Percentiles rank a stretch among this genome's conserved stretches.
Evolutionary conservation across 2,329 filamentous ascomycete species (phyloP).

Genomic region (Neonectria faginata): DNA sequence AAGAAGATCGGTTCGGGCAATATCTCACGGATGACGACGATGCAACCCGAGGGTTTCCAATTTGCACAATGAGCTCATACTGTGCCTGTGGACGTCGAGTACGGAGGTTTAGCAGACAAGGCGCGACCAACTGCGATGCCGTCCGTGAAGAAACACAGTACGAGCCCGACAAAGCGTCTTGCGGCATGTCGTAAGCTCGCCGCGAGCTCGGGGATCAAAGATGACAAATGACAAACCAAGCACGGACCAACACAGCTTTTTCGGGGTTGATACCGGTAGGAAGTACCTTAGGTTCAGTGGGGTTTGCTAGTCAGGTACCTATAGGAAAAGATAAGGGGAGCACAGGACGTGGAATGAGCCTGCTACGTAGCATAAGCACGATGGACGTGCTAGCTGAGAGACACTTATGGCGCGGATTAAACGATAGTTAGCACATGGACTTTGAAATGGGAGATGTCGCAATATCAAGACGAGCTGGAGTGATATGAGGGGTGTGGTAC

Average conservation of each 20-base stretch:
- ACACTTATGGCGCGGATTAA: background rate
- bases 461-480: slow-evolving; percentile 12
- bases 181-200: background rate
- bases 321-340: slow-evolving; percentile 1
- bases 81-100: background rate
- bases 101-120: background rate
- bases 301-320: background rate
- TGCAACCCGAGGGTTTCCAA: background rate
- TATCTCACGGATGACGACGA: slow-evolving; percentile 14
- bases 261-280: background rate
- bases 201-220: background rate
- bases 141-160: background rate
- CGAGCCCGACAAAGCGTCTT: background rate
- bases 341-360: background rate
- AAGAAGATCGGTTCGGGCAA: slow-evolving; percentile 17
- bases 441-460: slow-evolving; percentile 11
- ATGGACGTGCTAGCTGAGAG: background rate
- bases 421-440: background rate
- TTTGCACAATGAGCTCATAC: background rate
- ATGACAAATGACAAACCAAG: slow-evolving; percentile 17
- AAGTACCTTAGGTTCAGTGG: background rate
- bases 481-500: background rate
- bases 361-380: too few species aligned
- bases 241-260: background rate
- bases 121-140: background rate